These are phyloP conservation scores for Oldenlandia corymbosa DNA, from an alignment of 257 asterid genomes.

Conservation along the genomic window DNA sequence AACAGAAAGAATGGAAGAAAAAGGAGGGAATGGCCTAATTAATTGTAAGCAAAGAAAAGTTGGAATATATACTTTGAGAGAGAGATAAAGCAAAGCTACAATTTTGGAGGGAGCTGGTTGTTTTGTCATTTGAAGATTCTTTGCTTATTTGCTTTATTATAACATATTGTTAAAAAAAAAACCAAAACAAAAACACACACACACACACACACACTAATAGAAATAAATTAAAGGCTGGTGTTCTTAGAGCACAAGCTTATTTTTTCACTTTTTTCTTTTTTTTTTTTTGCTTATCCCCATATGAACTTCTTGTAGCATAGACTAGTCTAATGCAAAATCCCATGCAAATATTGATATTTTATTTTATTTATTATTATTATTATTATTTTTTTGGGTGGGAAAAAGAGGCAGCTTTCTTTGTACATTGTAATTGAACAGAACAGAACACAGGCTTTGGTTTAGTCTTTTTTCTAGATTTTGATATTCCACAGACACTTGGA, in stretches of 20 bases:
- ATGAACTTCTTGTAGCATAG: conserved; percentile 19
- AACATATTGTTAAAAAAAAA: not conserved
- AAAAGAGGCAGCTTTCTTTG: too few relatives aligned
- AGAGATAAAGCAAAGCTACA: conserved; percentile 41
- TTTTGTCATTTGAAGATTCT: conserved; percentile 53
- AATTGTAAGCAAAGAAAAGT: conserved; percentile 85
- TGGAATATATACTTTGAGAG: conserved; percentile 47
- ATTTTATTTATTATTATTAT: too few relatives aligned
- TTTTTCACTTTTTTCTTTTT: conserved; percentile 22
- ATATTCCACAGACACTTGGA: too few relatives aligned
- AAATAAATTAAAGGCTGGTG: conserved; percentile 20
- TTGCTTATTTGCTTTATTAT: conserved; percentile 58
- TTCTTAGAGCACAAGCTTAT: conserved; percentile 63
- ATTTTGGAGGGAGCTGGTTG: conserved; percentile 21
- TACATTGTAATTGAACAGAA: too few relatives aligned
- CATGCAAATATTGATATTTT: too few relatives aligned
- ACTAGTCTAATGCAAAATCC: conserved; percentile 9
- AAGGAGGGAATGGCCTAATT: conserved; percentile 31
- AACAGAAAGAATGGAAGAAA: conserved; percentile 23
- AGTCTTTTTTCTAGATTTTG: too few relatives aligned
- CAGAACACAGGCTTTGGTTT: too few relatives aligned
- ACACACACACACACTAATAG: conserved; percentile 7
- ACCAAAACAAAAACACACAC: not conserved
- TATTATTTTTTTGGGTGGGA: too few relatives aligned
- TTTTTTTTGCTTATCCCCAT: conserved; percentile 35